These are phyloP conservation scores for Oropetium thomaeum DNA, from an alignment of 176 grass and related monocot genomes.

Conservation along the genomic window DNA sequence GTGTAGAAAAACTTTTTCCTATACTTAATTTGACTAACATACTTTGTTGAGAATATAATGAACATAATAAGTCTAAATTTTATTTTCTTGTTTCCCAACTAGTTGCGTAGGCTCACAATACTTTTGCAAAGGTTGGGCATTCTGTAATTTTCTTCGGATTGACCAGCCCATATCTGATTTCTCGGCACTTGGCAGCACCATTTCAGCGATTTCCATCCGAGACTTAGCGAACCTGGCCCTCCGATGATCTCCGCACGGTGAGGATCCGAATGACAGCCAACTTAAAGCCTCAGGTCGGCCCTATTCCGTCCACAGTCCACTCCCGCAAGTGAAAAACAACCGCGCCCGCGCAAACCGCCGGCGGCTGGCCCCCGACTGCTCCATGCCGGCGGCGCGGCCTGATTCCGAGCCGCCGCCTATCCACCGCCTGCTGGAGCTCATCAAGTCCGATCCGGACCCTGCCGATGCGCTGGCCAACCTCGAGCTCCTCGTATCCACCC, in stretches of 20 bases:
- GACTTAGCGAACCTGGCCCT: background rate
- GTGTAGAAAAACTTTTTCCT: too few species aligned
- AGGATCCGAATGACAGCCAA: background rate
- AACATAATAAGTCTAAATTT: too few species aligned
- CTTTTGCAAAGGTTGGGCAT: too few species aligned
- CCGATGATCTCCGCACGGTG: background rate
- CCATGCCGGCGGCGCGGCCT: constrained; percentile 23
- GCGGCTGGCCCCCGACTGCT: background rate
- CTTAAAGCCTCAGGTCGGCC: background rate
- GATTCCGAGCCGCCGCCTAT: constrained; percentile 35
- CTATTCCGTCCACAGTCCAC: background rate
- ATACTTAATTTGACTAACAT: too few species aligned
- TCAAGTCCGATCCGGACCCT: constrained; percentile 56
- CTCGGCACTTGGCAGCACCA: background rate
- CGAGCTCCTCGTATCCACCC: constrained; percentile 41
- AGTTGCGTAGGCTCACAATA: too few species aligned
- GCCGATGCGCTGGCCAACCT: constrained; percentile 62
- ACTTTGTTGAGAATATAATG: too few species aligned
- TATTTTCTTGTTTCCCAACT: too few species aligned
- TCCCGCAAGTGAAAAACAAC: background rate
- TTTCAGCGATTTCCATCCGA: background rate
- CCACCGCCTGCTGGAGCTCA: constrained; percentile 50
- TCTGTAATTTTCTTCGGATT: too few species aligned
- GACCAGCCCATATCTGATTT: background rate
- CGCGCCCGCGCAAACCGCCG: constrained; percentile 1